Percentiles rank a stretch among this genome's conserved stretches.
These are phyloP conservation scores for Brachypodium distachyon DNA, from an alignment of 202 grass and related monocot genomes.

Conservation along the genomic window DNA sequence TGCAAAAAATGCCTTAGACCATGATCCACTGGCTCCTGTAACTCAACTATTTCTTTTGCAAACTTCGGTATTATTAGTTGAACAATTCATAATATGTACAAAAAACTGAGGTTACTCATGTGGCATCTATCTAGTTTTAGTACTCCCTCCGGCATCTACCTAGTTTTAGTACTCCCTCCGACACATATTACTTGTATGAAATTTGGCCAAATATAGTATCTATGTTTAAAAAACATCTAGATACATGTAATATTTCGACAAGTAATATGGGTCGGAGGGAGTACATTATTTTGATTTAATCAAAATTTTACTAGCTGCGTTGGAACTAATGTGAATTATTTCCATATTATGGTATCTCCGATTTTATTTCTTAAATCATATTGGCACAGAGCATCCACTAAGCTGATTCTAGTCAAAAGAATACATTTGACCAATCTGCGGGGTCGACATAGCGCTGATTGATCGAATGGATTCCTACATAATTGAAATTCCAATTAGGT, in stretches of 20 bases:
- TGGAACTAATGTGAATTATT: neutral
- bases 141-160: too few relatives aligned
- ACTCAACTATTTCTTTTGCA: neutral
- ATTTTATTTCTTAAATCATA: too few relatives aligned
- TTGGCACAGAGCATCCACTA: too few relatives aligned
- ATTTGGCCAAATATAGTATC: too few relatives aligned
- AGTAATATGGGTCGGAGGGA: too few relatives aligned
- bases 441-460: neutral
- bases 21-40: neutral
- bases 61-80: neutral
- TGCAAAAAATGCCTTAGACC: neutral
- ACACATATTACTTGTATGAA: too few relatives aligned
- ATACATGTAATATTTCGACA: too few relatives aligned
- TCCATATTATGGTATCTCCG: neutral
- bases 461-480: neutral
- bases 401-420: neutral
- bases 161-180: neutral
- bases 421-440: neutral
- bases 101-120: neutral
- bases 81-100: neutral
- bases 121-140: too few relatives aligned
- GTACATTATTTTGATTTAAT: too few relatives aligned
- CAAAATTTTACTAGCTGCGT: neutral
- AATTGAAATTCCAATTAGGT: neutral
- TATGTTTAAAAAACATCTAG: too few relatives aligned